These are phyloP conservation scores for Fusarium sp. DNA, from an alignment of 2,329 filamentous ascomycete species.

Conservation along the genomic window DNA sequence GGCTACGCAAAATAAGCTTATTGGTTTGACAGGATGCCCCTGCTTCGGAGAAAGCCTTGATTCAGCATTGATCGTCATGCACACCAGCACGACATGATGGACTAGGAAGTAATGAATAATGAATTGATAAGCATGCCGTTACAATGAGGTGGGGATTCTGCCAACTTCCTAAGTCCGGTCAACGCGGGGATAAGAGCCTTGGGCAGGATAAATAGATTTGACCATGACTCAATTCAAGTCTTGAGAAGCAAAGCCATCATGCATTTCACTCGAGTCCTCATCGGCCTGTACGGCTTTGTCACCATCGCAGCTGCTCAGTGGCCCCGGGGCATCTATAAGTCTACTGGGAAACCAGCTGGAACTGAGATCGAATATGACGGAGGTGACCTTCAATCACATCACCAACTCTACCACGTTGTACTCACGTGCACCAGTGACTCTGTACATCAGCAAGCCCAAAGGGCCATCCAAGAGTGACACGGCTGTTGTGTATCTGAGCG, in stretches of 20 bases:
- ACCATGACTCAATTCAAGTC: background rate
- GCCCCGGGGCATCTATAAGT: background rate
- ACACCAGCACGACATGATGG: background rate
- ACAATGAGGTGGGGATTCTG: background rate
- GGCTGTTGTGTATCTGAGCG: slow-evolving; percentile 27
- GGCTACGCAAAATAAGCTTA: background rate
- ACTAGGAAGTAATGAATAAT: background rate
- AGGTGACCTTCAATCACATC: background rate
- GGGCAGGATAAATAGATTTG: background rate
- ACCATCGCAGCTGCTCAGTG: background rate
- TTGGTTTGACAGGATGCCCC: background rate
- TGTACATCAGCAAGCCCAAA: slow-evolving; percentile 20
- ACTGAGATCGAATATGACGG: slow-evolving; percentile 9
- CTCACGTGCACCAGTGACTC: background rate
- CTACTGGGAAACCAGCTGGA: background rate
- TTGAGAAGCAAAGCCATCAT: background rate
- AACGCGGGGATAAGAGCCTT: background rate
- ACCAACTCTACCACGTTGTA: background rate
- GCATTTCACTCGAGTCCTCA: background rate
- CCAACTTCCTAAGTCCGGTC: background rate
- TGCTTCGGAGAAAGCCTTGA: background rate
- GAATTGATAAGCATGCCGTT: background rate
- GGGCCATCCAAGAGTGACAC: background rate
- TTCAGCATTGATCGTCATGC: background rate
- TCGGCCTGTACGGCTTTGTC: background rate